These are phyloP conservation scores for Fusarium napiforme DNA, from an alignment of 2,329 filamentous ascomycete genomes.

Conservation along the genomic window DNA sequence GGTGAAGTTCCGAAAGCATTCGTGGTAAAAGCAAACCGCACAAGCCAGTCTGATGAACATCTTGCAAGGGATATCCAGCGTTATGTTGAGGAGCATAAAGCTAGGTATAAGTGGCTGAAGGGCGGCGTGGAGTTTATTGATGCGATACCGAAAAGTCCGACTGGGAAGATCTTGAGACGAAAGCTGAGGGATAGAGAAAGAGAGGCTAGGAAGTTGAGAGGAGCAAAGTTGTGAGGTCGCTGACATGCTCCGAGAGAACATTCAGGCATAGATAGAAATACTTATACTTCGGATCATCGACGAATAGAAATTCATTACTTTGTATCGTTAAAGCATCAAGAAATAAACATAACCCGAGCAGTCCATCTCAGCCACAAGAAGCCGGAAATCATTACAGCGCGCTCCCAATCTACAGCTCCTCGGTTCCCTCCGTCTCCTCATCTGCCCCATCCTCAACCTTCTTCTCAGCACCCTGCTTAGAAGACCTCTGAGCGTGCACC, in stretches of 20 bases:
- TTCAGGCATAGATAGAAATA: no score
- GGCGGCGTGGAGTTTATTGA: slow-evolving; percentile 72
- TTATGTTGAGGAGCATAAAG: slow-evolving; percentile 73
- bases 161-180: slow-evolving; percentile 69
- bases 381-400: fast-evolving
- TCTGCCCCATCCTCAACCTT: neutral
- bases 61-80: slow-evolving; percentile 61
- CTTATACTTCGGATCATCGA: no score
- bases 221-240: neutral
- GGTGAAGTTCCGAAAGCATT: slow-evolving; percentile 73
- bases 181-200: slow-evolving; percentile 12
- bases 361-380: fast-evolving
- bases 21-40: no score
- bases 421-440: neutral
- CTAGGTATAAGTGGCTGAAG: slow-evolving; percentile 74
- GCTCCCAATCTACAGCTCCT: neutral
- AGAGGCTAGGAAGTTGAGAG: neutral
- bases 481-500: slow-evolving; percentile 1
- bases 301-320: neutral
- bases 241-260: no score
- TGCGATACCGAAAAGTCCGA: slow-evolving; percentile 76
- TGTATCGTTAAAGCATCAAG: neutral
- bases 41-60: no score
- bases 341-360: fast-evolving
- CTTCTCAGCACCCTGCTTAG: neutral